Evolutionary conservation across 2,329 filamentous ascomycete species (phyloP).

Genomic region (Chaetomium sp.): DNA sequence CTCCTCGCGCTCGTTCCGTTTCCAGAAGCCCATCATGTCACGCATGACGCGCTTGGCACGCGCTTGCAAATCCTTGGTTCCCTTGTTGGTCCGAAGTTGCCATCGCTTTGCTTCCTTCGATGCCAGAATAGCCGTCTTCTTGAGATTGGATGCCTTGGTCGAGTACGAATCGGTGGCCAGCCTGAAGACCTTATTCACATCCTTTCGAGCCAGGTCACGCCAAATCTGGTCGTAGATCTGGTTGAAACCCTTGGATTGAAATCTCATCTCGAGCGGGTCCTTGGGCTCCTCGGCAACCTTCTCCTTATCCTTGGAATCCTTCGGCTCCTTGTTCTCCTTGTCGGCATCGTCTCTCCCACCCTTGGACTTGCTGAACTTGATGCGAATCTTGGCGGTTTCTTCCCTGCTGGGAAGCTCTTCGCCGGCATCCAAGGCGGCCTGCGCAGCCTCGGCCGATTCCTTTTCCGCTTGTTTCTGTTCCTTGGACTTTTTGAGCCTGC

Average conservation of each 20-base stretch:
- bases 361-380: slow-evolving; percentile 62
- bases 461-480: slow-evolving; percentile 82
- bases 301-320: slow-evolving; percentile 47
- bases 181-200: slow-evolving; percentile 89
- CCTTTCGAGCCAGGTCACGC: slow-evolving; percentile 90
- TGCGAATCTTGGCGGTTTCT: slow-evolving; percentile 62
- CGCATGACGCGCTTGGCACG: slow-evolving; percentile 97
- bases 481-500: slow-evolving; percentile 87
- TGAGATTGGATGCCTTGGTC: slow-evolving; percentile 90
- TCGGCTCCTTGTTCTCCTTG: slow-evolving; percentile 53
- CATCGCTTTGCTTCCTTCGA: slow-evolving; percentile 97
- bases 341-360: slow-evolving; percentile 45
- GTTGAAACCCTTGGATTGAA: slow-evolving; percentile 89
- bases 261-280: slow-evolving; percentile 62
- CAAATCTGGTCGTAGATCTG: slow-evolving; percentile 98
- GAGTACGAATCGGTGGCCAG: slow-evolving; percentile 83
- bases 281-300: slow-evolving; percentile 52
- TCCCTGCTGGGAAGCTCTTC: slow-evolving; percentile 66
- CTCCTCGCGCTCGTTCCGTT: slow-evolving; percentile 96
- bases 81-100: slow-evolving; percentile 98
- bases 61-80: slow-evolving; percentile 95
- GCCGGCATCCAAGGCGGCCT: slow-evolving; percentile 78
- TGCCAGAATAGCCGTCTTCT: slow-evolving; percentile 94
- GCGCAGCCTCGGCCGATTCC: slow-evolving; percentile 81
- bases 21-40: slow-evolving; percentile 99